Percentiles rank a stretch among this genome's conserved stretches.
phyloP scores from a whole-genome alignment of 1,284 basidiomycete genomes.

The Puccinia triticina region DNA sequence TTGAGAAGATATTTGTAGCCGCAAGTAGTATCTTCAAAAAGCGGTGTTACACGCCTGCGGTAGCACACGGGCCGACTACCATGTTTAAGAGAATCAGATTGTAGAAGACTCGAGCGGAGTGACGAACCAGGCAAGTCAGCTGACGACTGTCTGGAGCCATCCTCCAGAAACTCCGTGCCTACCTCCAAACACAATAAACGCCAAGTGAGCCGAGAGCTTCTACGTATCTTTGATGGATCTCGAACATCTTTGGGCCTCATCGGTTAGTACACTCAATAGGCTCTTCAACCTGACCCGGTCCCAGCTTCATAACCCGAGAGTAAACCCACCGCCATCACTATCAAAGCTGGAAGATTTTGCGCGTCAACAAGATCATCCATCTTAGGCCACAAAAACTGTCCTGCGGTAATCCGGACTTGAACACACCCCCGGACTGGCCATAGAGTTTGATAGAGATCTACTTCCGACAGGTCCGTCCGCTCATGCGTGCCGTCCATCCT shows the following conservation, averaged over 20 bases:
- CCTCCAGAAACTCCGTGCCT: conserved; percentile 45
- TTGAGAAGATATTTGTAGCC: too few relatives aligned
- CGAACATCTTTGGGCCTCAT: conserved; percentile 44
- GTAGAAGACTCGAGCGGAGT: too few relatives aligned
- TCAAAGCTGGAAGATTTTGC: conserved; percentile 23
- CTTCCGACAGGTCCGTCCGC: conserved; percentile 69
- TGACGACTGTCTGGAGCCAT: too few relatives aligned
- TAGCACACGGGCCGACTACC: too few relatives aligned
- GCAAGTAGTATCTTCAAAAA: too few relatives aligned
- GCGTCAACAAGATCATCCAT: conserved; percentile 32
- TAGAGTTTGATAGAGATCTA: conserved; percentile 69
- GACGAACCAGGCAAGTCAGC: too few relatives aligned
- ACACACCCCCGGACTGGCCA: conserved; percentile 65
- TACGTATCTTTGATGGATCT: conserved; percentile 9
- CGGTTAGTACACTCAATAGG: not conserved
- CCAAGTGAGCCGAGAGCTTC: not conserved
- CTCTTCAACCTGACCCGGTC: conserved; percentile 28
- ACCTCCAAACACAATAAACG: too few relatives aligned
- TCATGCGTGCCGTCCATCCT: conserved; percentile 74
- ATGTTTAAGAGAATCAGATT: too few relatives aligned
- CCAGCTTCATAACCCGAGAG: conserved; percentile 7
- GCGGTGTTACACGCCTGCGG: too few relatives aligned
- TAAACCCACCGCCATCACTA: not conserved
- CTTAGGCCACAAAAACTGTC: not conserved
- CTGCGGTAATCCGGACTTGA: not conserved